A percentile compares a stretch with the other conserved stretches of the same genome.
Conservation (phyloP, 2,329 filamentous ascomycete species). For the Cucurbitaria berberidis region DNA sequence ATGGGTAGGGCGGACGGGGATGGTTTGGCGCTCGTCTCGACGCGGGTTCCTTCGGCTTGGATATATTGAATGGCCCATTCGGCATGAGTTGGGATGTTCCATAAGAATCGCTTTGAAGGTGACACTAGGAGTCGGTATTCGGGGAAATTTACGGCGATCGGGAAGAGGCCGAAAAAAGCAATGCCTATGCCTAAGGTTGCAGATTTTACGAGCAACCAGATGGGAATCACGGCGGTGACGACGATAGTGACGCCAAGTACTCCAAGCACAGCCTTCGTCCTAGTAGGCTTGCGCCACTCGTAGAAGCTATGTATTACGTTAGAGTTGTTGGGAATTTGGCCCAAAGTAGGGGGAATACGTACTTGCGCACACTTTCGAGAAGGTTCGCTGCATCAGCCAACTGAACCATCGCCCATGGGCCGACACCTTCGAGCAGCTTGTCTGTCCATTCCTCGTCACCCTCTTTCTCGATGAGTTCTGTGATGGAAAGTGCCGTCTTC, state of each 20-base stretch:
- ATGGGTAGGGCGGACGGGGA: background rate
- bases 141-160: constrained; percentile 41
- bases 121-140: constrained; percentile 47
- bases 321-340: background rate
- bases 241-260: constrained; percentile 30
- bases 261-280: constrained; percentile 33
- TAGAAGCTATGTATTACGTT: constrained; percentile 37
- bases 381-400: constrained; percentile 44
- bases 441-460: constrained; percentile 47
- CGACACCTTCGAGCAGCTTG: constrained; percentile 30
- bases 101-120: constrained; percentile 43
- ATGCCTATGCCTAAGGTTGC: constrained; percentile 37
- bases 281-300: constrained; percentile 43
- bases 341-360: background rate
- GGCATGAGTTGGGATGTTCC: constrained; percentile 48
- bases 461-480: constrained; percentile 47
- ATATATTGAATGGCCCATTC: constrained; percentile 45
- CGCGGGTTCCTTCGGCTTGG: constrained; percentile 34
- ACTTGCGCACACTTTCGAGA: constrained; percentile 45
- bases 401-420: constrained; percentile 47
- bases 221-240: constrained; percentile 26
- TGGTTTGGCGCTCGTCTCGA: constrained; percentile 1
- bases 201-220: constrained; percentile 38
- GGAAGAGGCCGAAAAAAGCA: constrained; percentile 45
- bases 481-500: constrained; percentile 39